Evolutionary conservation across 495 filamentous ascomycete species (phyloP).

Genomic region (Baudoinia panamericana): DNA sequence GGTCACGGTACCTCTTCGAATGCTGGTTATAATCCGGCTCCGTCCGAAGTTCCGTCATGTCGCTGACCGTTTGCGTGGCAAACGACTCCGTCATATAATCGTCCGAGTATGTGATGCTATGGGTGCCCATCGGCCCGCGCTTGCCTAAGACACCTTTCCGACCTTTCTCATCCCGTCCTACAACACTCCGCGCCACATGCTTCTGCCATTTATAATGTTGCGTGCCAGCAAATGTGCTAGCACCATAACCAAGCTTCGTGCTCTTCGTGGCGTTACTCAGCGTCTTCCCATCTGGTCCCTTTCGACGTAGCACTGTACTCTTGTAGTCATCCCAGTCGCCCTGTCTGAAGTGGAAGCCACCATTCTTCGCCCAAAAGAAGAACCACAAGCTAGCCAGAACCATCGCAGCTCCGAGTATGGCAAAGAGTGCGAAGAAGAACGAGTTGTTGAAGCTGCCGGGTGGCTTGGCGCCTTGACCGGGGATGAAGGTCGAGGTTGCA

Average conservation of each 20-base stretch:
- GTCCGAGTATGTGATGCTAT: slow-evolving; percentile 18
- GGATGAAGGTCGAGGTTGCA: slow-evolving; percentile 23
- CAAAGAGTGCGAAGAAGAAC: slow-evolving; percentile 72
- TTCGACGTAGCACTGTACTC: slow-evolving; percentile 82
- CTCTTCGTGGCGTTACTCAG: slow-evolving; percentile 66
- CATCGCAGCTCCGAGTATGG: slow-evolving; percentile 64
- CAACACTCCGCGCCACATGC: slow-evolving; percentile 10
- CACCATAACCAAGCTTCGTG: slow-evolving; percentile 65
- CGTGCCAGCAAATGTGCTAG: slow-evolving; percentile 42
- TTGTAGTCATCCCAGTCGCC: slow-evolving; percentile 98
- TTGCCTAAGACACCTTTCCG: slow-evolving; percentile 19
- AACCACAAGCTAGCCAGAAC: slow-evolving; percentile 79
- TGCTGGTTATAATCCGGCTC: slow-evolving; percentile 10
- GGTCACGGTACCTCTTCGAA: slow-evolving; percentile 37
- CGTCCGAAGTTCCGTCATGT: slow-evolving; percentile 19
- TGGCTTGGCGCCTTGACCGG: slow-evolving; percentile 40
- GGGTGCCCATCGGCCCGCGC: slow-evolving; percentile 17
- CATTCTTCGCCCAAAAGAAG: slow-evolving; percentile 96
- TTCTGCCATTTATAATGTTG: slow-evolving; percentile 15
- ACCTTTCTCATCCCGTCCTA: slow-evolving; percentile 21
- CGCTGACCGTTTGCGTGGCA: slow-evolving; percentile 14
- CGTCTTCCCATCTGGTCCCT: slow-evolving; percentile 74
- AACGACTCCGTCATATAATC: slow-evolving; percentile 14
- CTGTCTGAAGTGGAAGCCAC: slow-evolving; percentile 73
- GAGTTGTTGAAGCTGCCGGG: slow-evolving; percentile 71